Conservation (phyloP, 2,329 filamentous ascomycete genomes). For the Fusarium nanum region DNA sequence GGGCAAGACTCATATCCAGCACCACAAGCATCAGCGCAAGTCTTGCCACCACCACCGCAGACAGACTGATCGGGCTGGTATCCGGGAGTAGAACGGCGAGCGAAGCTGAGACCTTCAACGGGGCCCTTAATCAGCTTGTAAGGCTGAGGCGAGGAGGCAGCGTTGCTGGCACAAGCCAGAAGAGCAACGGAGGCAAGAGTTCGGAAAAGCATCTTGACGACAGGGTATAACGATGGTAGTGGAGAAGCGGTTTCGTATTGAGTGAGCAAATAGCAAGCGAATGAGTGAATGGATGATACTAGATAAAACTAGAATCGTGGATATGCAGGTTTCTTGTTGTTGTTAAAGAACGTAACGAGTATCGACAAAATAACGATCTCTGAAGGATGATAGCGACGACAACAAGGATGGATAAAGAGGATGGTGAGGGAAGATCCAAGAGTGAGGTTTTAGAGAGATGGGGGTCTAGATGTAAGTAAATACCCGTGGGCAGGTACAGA, state of each 20-base stretch:
- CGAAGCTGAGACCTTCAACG: slow-evolving; percentile 55
- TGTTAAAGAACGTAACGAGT: slow-evolving; percentile 46
- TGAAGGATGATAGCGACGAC: slow-evolving; percentile 20
- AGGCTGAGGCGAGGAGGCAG: slow-evolving; percentile 49
- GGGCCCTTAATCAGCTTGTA: slow-evolving; percentile 55
- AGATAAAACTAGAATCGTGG: slow-evolving; percentile 31
- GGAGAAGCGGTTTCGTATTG: slow-evolving; percentile 33
- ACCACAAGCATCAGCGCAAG: slow-evolving; percentile 68
- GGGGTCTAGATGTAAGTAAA: slow-evolving; percentile 34
- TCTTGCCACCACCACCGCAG: slow-evolving; percentile 60
- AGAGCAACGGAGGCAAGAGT: slow-evolving; percentile 50
- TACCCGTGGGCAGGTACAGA: slow-evolving; percentile 3
- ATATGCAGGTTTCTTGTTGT: slow-evolving; percentile 16
- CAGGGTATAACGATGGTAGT: slow-evolving; percentile 36
- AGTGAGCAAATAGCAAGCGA: slow-evolving; percentile 17
- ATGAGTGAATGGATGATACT: slow-evolving; percentile 19
- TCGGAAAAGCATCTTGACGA: slow-evolving; percentile 53
- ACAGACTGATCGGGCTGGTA: slow-evolving; percentile 62
- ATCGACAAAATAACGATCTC: slow-evolving; percentile 42
- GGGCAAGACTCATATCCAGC: slow-evolving; percentile 61
- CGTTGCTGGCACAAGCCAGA: slow-evolving; percentile 51
- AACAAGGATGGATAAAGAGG: slow-evolving; percentile 28
- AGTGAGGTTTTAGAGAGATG: slow-evolving; percentile 21
- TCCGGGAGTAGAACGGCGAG: slow-evolving; percentile 58
- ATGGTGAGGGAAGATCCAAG: slow-evolving; percentile 24